Conservation (phyloP, 768 basidiomycete species). For the Suillus sp. region DNA sequence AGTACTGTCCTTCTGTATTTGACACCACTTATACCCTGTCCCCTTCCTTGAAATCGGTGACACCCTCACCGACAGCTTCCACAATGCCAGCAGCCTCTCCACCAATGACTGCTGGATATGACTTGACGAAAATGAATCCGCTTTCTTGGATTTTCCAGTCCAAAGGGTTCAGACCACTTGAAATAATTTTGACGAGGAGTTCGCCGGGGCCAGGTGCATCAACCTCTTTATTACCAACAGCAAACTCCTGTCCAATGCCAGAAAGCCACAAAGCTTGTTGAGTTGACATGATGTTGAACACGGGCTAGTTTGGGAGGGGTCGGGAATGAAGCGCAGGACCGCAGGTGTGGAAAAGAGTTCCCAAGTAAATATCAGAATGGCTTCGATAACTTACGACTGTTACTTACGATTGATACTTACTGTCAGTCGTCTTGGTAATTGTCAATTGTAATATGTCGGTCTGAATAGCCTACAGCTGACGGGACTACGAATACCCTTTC, state of each 20-base stretch:
- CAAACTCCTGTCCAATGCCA: constrained; percentile 17
- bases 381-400: not conserved
- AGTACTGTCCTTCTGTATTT: not conserved
- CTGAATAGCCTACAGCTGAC: not conserved
- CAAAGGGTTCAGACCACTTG: constrained; percentile 46
- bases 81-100: constrained; percentile 43
- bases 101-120: constrained; percentile 42
- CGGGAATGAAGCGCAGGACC: not conserved
- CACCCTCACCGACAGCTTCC: constrained; percentile 41
- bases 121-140: constrained; percentile 24
- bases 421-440: not conserved
- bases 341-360: not conserved
- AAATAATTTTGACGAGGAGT: constrained; percentile 43
- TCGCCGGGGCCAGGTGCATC: constrained; percentile 43
- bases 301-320: not conserved
- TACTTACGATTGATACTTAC: too few species aligned
- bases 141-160: constrained; percentile 36
- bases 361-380: not conserved
- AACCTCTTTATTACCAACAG: constrained; percentile 22
- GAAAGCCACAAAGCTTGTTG: constrained; percentile 24
- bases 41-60: constrained; percentile 39
- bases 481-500: not conserved
- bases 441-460: not conserved
- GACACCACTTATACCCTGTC: constrained; percentile 36
- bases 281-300: constrained; percentile 10